These are phyloP conservation scores for Linum trigynum DNA, from an alignment of 345 rosid species.

Conservation along the genomic window DNA sequence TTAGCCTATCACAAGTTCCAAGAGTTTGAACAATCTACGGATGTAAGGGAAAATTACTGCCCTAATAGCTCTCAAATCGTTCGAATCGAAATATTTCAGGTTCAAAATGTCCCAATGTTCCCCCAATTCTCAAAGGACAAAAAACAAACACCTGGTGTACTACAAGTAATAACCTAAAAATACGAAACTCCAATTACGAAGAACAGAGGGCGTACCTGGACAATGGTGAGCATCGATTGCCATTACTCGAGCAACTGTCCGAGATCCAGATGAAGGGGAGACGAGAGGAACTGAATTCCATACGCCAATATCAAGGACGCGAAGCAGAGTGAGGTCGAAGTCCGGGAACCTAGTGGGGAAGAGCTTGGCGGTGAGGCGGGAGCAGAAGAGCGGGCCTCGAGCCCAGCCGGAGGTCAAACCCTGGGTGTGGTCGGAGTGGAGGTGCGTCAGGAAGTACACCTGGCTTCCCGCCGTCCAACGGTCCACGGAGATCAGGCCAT, in stretches of 20 bases:
- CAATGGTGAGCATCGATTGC: conserved; percentile 67
- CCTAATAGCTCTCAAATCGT: too few relatives aligned
- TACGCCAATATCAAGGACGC: conserved; percentile 38
- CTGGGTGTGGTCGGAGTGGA: conserved; percentile 62
- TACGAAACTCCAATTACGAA: too few relatives aligned
- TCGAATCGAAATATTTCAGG: neutral
- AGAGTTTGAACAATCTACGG: too few relatives aligned
- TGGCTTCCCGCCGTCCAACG: conserved; percentile 60
- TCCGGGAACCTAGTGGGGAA: conserved; percentile 57
- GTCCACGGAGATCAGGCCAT: conserved; percentile 64
- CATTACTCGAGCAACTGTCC: conserved; percentile 36
- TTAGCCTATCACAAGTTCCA: too few relatives aligned
- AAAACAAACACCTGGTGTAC: conserved; percentile 9
- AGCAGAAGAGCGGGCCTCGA: conserved; percentile 62
- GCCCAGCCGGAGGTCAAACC: conserved; percentile 58
- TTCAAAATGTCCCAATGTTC: neutral
- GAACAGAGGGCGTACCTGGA: conserved; percentile 34
- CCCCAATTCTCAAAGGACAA: neutral
- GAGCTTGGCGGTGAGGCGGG: conserved; percentile 59
- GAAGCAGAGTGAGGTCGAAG: conserved; percentile 56
- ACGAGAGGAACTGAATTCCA: conserved; percentile 49
- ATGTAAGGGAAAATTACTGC: too few relatives aligned
- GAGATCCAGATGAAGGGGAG: conserved; percentile 37
- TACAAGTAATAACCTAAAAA: neutral
- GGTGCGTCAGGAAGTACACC: conserved; percentile 65